phyloP scores from a whole-genome alignment of 768 basidiomycete genomes.

The Crucibulum laeve region DNA sequence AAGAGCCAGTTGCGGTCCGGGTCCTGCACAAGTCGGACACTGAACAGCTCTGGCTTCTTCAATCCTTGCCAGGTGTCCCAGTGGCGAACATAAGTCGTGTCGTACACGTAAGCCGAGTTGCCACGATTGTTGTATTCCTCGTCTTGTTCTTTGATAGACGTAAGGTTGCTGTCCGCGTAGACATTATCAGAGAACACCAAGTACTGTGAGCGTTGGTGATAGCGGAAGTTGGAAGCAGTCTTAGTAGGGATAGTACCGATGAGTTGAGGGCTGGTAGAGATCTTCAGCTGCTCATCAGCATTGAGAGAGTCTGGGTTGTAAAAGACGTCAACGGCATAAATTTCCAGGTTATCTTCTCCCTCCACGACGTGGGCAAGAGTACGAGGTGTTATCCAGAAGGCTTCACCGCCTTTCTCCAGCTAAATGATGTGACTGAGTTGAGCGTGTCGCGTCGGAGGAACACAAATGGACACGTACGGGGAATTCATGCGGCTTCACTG shows the following conservation, averaged over 20 bases:
- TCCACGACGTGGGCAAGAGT: constrained; percentile 70
- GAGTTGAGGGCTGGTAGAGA: constrained; percentile 35
- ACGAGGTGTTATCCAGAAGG: constrained; percentile 72
- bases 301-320: constrained; percentile 23
- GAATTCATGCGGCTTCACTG: constrained; percentile 46
- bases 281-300: constrained; percentile 18
- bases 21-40: constrained; percentile 49
- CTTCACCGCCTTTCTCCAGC: constrained; percentile 65
- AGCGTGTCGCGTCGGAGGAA: neutral
- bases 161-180: constrained; percentile 70
- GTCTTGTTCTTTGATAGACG: constrained; percentile 65
- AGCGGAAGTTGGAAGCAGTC: constrained; percentile 68
- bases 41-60: constrained; percentile 71
- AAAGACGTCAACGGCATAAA: constrained; percentile 58
- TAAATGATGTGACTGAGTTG: constrained; percentile 11
- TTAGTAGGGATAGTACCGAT: constrained; percentile 68
- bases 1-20: constrained; percentile 50
- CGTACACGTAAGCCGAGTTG: constrained; percentile 68
- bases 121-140: constrained; percentile 70
- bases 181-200: constrained; percentile 88
- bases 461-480: constrained; percentile 29
- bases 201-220: constrained; percentile 44
- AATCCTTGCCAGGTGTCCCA: constrained; percentile 77
- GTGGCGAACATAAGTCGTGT: constrained; percentile 64
- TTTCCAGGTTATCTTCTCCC: constrained; percentile 45